Evolutionary conservation across 768 basidiomycete species (phyloP).

Genomic region (Mycena rosella): DNA sequence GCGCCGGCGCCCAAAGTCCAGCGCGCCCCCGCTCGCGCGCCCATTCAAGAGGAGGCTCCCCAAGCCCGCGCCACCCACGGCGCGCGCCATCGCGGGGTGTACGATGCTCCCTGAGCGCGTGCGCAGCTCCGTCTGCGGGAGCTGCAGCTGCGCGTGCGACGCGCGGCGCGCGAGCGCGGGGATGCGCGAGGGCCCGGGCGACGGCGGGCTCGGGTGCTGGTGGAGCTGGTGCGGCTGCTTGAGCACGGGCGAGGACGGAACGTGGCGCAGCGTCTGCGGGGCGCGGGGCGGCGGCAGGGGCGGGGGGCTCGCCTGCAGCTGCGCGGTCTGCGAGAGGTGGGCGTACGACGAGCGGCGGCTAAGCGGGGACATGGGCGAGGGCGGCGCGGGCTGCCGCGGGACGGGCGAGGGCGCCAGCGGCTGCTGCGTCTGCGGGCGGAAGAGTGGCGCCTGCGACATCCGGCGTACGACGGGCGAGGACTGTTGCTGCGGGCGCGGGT

Average conservation of each 20-base stretch:
- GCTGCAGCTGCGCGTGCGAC: conserved; percentile 45
- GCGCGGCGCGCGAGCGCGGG: conserved; percentile 38
- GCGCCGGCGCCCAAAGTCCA: conserved; percentile 38
- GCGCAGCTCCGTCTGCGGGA: conserved; percentile 43
- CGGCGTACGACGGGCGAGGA: conserved; percentile 38
- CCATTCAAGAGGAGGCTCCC: conserved; percentile 38
- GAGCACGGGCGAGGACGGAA: conserved; percentile 43
- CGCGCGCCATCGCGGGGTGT: conserved; percentile 36
- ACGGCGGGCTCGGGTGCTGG: conserved; percentile 32
- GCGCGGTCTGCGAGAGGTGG: conserved; percentile 9
- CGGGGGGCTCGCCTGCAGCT: not conserved
- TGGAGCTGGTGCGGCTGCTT: conserved; percentile 28
- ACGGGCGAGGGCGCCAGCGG: conserved; percentile 32
- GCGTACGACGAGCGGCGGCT: conserved; percentile 32
- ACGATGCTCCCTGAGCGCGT: conserved; percentile 50
- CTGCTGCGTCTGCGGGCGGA: conserved; percentile 33
- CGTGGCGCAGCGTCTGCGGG: conserved; percentile 42
- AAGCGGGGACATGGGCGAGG: conserved; percentile 43
- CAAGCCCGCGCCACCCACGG: conserved; percentile 35
- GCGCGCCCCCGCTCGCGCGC: conserved; percentile 38
- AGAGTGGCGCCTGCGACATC: conserved; percentile 41
- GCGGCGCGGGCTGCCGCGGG: conserved; percentile 38
- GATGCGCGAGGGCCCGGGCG: conserved; percentile 33
- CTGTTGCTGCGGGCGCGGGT: conserved; percentile 28
- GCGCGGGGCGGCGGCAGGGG: conserved; percentile 22